A percentile compares a stretch with the other conserved stretches of the same genome.
phyloP scores from a whole-genome alignment of 2,329 filamentous ascomycete genomes.

The Monilinia fructicola region DNA sequence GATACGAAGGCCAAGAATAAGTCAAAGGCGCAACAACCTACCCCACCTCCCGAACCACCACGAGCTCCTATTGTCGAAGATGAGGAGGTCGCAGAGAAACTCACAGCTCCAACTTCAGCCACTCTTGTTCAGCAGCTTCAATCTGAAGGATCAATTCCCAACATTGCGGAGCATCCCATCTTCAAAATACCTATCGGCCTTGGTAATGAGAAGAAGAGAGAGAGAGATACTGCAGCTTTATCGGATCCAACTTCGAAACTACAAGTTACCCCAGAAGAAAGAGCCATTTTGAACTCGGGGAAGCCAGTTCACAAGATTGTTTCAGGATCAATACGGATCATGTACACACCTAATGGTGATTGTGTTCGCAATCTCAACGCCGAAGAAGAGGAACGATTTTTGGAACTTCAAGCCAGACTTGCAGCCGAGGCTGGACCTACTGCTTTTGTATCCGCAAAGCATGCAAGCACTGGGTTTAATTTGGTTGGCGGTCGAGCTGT shows the following conservation, averaged over 20 bases:
- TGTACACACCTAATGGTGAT: constrained; percentile 74
- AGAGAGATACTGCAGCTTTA: constrained; percentile 25
- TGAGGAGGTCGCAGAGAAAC: constrained; percentile 36
- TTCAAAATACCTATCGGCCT: constrained; percentile 41
- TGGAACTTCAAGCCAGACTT: constrained; percentile 64
- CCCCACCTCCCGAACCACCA: constrained; percentile 32
- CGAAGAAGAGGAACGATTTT: constrained; percentile 68
- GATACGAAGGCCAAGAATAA: constrained; percentile 35
- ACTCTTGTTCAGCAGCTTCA: constrained; percentile 45
- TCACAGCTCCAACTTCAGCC: constrained; percentile 36
- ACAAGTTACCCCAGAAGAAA: constrained; percentile 55
- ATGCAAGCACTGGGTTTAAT: constrained; percentile 58
- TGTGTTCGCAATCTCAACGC: constrained; percentile 70
- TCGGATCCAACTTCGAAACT: constrained; percentile 43
- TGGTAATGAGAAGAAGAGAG: constrained; percentile 19
- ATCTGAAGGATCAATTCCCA: constrained; percentile 41
- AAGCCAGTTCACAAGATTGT: constrained; percentile 61
- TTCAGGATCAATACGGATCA: constrained; percentile 61
- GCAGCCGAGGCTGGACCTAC: constrained; percentile 54
- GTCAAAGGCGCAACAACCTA: constrained; percentile 29
- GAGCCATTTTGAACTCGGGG: constrained; percentile 54
- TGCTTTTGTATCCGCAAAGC: constrained; percentile 55
- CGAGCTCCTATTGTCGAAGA: constrained; percentile 33
- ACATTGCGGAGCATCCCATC: constrained; percentile 41
- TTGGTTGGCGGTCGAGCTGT: constrained; percentile 65